Percentiles rank a stretch among this genome's conserved stretches.
These are phyloP conservation scores for Acmispon strigosus DNA, from an alignment of 306 rosid genomes.

Conservation along the genomic window DNA sequence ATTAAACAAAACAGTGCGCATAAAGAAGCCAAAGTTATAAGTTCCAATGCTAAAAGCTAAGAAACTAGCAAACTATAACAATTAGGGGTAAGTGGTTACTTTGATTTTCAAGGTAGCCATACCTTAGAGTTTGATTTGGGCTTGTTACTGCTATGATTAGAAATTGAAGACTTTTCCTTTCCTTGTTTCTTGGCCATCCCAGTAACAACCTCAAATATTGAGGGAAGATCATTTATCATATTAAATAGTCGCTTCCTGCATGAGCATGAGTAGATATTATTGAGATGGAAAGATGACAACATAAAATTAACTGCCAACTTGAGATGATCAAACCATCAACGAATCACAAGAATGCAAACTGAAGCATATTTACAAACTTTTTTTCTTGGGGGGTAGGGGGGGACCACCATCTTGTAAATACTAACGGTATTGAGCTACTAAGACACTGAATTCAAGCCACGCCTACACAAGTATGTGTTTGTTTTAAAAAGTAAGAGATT, in stretches of 20 bases:
- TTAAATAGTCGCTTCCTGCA: conserved; percentile 82
- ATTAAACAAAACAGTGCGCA: background rate
- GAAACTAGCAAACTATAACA: no score
- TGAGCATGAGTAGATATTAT: conserved; percentile 9
- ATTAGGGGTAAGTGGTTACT: background rate
- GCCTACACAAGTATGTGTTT: background rate
- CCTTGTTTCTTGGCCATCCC: conserved; percentile 68
- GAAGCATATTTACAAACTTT: no score
- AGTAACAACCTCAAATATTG: conserved; percentile 71
- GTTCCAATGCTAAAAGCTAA: no score
- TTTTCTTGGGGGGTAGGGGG: no score
- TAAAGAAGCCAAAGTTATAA: background rate
- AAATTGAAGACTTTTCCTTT: conserved; percentile 65
- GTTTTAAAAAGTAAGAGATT: background rate
- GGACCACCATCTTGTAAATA: no score
- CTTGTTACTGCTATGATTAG: conserved; percentile 67
- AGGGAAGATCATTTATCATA: conserved; percentile 90
- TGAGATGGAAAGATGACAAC: background rate
- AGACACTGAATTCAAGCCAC: background rate
- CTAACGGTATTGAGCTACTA: no score
- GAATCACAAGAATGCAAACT: no score
- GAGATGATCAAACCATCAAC: no score
- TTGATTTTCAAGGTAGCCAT: conserved; percentile 10
- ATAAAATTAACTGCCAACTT: no score
- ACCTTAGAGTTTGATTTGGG: conserved; percentile 69